phyloP scores from a whole-genome alignment of 257 asterid species.

The Jacaranda copaia region DNA sequence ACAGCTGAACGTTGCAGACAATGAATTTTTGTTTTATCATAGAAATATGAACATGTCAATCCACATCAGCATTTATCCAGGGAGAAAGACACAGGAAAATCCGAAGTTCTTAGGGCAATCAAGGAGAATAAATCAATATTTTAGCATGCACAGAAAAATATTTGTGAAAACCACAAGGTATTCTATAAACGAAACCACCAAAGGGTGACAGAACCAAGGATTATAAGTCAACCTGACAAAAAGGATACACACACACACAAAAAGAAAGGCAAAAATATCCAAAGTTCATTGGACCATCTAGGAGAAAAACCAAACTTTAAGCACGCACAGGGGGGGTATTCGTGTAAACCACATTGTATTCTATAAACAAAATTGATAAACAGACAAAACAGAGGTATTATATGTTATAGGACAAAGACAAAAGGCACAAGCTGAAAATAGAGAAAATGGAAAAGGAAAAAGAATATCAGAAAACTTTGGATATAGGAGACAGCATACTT shows the following conservation, averaged over 20 bases:
- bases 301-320: too few species aligned
- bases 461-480: not conserved
- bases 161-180: constrained; percentile 6
- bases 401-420: not conserved
- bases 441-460: constrained; percentile 7
- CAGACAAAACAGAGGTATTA: not conserved
- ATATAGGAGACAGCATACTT: constrained; percentile 55
- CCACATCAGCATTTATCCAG: constrained; percentile 1
- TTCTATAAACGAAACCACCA: constrained; percentile 7
- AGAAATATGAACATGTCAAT: constrained; percentile 1
- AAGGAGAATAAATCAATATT: not conserved
- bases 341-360: too few species aligned
- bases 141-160: not conserved
- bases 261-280: too few species aligned
- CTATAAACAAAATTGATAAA: not conserved
- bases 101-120: not conserved
- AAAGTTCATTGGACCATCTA: too few species aligned
- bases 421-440: constrained; percentile 19
- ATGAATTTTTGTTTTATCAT: not conserved
- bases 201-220: not conserved
- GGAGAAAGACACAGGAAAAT: not conserved
- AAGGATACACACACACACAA: not conserved
- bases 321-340: too few species aligned
- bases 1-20: not conserved
- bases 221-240: constrained; percentile 12